These are phyloP conservation scores for Ceratocystis variospora DNA, from an alignment of 2,329 filamentous ascomycete species.

Conservation along the genomic window DNA sequence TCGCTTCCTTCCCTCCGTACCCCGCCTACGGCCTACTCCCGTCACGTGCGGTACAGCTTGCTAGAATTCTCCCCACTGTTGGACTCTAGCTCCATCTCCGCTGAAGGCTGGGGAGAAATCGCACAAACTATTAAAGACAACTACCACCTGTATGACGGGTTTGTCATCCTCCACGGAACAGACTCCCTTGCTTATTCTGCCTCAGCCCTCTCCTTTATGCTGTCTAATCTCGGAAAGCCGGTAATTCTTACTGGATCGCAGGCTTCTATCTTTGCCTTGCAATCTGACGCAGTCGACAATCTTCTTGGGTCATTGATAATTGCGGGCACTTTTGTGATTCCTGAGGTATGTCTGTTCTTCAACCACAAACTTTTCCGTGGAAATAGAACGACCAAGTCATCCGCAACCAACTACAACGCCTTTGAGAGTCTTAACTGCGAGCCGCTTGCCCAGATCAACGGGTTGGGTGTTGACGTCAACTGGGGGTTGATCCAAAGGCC, in stretches of 20 bases:
- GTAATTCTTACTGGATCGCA: slow-evolving; percentile 75
- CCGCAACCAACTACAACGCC: slow-evolving; percentile 71
- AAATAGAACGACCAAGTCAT: slow-evolving; percentile 78
- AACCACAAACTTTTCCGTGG: slow-evolving; percentile 81
- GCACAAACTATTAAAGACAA: slow-evolving; percentile 67
- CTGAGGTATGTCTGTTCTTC: slow-evolving; percentile 89
- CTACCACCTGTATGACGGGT: slow-evolving; percentile 78
- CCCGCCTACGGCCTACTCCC: slow-evolving; percentile 63
- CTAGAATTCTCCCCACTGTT: slow-evolving; percentile 74
- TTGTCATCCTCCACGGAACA: slow-evolving; percentile 81
- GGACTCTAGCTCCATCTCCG: slow-evolving; percentile 82
- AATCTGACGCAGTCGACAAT: slow-evolving; percentile 86
- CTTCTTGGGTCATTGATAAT: slow-evolving; percentile 77
- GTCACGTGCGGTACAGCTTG: slow-evolving; percentile 70
- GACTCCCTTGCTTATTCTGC: slow-evolving; percentile 82
- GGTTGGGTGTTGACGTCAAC: slow-evolving; percentile 64
- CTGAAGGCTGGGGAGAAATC: slow-evolving; percentile 74
- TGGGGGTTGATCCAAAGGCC: slow-evolving; percentile 68
- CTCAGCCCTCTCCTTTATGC: slow-evolving; percentile 85
- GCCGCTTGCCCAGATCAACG: slow-evolving; percentile 68
- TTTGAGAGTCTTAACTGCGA: slow-evolving; percentile 80
- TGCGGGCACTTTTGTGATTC: slow-evolving; percentile 82
- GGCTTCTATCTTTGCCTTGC: slow-evolving; percentile 77
- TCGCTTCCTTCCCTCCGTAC: slow-evolving; percentile 59
- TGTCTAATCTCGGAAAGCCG: slow-evolving; percentile 78